A percentile compares a stretch with the other conserved stretches of the same genome.
phyloP scores from a whole-genome alignment of 352 stramenopile genomes.

The Discostella stelligera region DNA sequence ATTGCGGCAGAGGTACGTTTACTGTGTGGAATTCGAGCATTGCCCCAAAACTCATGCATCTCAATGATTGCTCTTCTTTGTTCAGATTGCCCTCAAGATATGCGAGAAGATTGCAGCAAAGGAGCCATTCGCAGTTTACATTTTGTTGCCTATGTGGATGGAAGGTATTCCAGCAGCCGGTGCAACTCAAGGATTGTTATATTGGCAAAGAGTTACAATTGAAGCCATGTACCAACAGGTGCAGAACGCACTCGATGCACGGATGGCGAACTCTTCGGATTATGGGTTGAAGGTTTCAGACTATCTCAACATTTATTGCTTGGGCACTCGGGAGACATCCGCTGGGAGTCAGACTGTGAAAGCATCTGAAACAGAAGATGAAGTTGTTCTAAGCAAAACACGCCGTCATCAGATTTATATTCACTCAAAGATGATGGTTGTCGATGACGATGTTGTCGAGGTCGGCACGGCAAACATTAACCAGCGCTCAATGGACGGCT shows the following conservation, averaged over 20 bases:
- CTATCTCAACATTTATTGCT: slow-evolving; percentile 60
- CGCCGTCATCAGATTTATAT: slow-evolving; percentile 68
- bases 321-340: slow-evolving; percentile 42
- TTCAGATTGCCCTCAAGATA: slow-evolving; percentile 47
- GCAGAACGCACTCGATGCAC: slow-evolving; percentile 21
- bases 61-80: not conserved
- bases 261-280: slow-evolving; percentile 37
- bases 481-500: slow-evolving; percentile 90
- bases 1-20: slow-evolving; percentile 39
- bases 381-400: slow-evolving; percentile 40
- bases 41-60: not conserved
- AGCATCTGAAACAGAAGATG: slow-evolving; percentile 26
- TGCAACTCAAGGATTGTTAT: slow-evolving; percentile 43
- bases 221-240: slow-evolving; percentile 49
- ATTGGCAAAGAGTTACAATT: slow-evolving; percentile 49
- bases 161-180: slow-evolving; percentile 43
- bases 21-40: not conserved
- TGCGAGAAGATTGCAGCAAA: slow-evolving; percentile 85
- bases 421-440: slow-evolving; percentile 86
- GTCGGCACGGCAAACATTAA: slow-evolving; percentile 95
- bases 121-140: slow-evolving; percentile 86
- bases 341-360: slow-evolving; percentile 32
- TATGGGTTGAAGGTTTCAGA: slow-evolving; percentile 47
- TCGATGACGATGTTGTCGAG: slow-evolving; percentile 88
- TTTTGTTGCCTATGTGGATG: slow-evolving; percentile 70